Percentiles rank a stretch among this genome's conserved stretches.
Evolutionary conservation across 2,329 filamentous ascomycete species (phyloP).

Genomic region (Teratosphaeria gauchensis): DNA sequence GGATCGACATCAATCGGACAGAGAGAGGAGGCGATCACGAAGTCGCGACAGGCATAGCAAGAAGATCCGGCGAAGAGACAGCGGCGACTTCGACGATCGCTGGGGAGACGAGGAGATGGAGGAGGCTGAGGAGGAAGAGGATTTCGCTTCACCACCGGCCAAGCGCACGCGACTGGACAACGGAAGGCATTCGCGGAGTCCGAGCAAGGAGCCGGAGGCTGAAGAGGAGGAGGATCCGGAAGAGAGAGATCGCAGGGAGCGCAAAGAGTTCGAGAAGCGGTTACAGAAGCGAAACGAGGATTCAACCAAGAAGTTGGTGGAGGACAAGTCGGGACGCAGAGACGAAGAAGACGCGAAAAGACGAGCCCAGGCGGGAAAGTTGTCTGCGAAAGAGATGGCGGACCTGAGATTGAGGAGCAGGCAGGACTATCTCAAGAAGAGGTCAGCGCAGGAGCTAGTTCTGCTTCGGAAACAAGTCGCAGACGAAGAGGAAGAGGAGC

Average conservation of each 20-base stretch:
- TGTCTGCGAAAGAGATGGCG: constrained; percentile 61
- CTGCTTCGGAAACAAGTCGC: constrained; percentile 82
- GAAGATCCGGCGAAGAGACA: constrained; percentile 42
- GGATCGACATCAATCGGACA: constrained; percentile 29
- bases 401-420: constrained; percentile 76
- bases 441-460: constrained; percentile 75
- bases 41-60: constrained; percentile 35
- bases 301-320: constrained; percentile 58
- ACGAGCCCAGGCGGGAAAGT: constrained; percentile 52
- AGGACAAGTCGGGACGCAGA: constrained; percentile 42
- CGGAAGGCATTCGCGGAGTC: constrained; percentile 29
- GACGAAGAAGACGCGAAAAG: constrained; percentile 45
- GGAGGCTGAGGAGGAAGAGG: constrained; percentile 43
- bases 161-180: constrained; percentile 62
- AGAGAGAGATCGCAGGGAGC: constrained; percentile 60
- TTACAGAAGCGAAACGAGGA: constrained; percentile 62
- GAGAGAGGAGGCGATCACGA: constrained; percentile 22
- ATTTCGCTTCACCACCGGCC: constrained; percentile 58
- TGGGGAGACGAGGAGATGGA: constrained; percentile 69
- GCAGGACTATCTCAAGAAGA: constrained; percentile 88
- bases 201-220: constrained; percentile 10
- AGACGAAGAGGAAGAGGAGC: constrained; percentile 70
- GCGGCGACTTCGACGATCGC: constrained; percentile 59
- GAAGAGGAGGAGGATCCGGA: constrained; percentile 25
- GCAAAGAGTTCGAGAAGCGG: constrained; percentile 70